Evolutionary conservation across 108 stramenopile genomes (phyloP), one percentile per base, ranked within the genome.

Genomic region (Discostella stelligeroides): DNA sequence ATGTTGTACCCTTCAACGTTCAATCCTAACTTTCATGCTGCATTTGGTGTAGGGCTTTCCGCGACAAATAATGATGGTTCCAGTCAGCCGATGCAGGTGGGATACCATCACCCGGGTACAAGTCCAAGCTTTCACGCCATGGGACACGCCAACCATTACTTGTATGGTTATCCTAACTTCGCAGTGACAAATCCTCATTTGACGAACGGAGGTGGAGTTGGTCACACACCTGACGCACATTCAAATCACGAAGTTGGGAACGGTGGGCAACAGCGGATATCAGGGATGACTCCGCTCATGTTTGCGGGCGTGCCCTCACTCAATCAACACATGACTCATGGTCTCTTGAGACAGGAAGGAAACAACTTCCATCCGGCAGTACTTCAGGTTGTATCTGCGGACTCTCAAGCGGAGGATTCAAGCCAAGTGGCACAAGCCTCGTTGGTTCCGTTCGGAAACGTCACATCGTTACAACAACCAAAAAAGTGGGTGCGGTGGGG

Each of bases 401-500:
- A 68, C 43, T 66, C 73, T 0, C 58, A 66, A 53, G 40, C 47
- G 20, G 62, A 63, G n/a, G 25, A 63, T 40, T 24, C 4, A 5
- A 68, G 38, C 37, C 30, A 15, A 17, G 0, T 34, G 64, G 41
- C 63, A 24, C 57, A 54, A 60, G 30, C 37, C 21, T 41, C 47
- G 1, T 54, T 50, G 65, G 7, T 75, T 11, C 59, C 59, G 8
- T 48, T 42, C 14, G 54, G 63, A 37, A 59, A 59, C 28, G 49
- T 54, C 30, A 48, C 46, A 42, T 50, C 66, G 11, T 27, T 76
- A 39, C 56, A 64, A 13, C 56, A 69, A 24, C 68, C 75, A 0
- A 76, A 76, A 46, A 76, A 69, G 42, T 73, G 72, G 72, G 58
- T 73, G 4, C 55, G 73, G 37, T 79, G 77, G 77, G 68, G 68